These are phyloP conservation scores for Sporisorium reilianum DNA, from an alignment of 1,284 basidiomycete species.

Conservation along the genomic window DNA sequence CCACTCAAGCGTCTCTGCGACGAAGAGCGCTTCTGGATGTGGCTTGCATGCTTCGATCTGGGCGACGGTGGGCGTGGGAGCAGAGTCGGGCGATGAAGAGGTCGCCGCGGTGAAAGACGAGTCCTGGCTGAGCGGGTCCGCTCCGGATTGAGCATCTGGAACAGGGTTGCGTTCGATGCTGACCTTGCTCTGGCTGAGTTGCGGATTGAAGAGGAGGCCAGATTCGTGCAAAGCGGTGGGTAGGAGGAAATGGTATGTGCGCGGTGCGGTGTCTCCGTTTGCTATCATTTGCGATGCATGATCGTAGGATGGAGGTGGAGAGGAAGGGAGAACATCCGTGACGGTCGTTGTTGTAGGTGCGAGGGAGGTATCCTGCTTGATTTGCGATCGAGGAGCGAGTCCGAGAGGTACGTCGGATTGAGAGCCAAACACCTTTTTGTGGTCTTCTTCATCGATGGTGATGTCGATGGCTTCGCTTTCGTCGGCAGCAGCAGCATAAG, in stretches of 20 bases:
- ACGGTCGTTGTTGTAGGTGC: background rate
- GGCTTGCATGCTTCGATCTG: constrained; percentile 40
- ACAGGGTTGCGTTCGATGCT: constrained; percentile 6
- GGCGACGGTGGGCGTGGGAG: constrained; percentile 10
- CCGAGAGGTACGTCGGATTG: constrained; percentile 16
- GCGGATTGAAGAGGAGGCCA: constrained; percentile 44
- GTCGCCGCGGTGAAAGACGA: background rate
- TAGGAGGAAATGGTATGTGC: constrained; percentile 21
- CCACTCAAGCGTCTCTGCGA: constrained; percentile 56
- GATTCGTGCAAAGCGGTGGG: constrained; percentile 43
- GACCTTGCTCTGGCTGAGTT: constrained; percentile 24
- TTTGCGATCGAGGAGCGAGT: background rate
- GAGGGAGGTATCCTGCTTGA: constrained; percentile 1
- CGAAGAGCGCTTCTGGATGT: constrained; percentile 47
- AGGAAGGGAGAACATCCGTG: constrained; percentile 2
- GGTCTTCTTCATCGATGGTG: constrained; percentile 44
- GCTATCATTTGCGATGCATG: background rate
- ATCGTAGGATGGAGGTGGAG: constrained; percentile 26
- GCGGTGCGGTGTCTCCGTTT: background rate
- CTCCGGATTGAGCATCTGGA: background rate
- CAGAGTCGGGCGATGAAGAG: background rate
- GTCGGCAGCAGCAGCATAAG: background rate
- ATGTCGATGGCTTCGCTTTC: constrained; percentile 39
- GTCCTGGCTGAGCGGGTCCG: background rate
- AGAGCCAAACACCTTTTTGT: constrained; percentile 34